Evolutionary conservation across 1,139 yeast species (phyloP), one percentile per base, ranked within the genome.

Genomic region (Pichia norvegensis): DNA sequence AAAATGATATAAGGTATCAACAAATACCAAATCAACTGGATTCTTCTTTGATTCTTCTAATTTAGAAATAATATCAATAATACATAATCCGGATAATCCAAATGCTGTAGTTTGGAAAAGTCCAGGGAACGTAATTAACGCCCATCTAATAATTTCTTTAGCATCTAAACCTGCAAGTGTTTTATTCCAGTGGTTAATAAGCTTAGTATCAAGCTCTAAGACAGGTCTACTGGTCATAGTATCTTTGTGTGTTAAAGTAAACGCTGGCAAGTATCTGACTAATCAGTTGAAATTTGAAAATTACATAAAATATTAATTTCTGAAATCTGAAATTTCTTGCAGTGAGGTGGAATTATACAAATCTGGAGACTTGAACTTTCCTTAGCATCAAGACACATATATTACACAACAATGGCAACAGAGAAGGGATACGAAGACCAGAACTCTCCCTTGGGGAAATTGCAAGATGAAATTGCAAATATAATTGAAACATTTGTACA

Each of bases 71-170:
- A 90, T 84, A 62, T 90, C 97, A 33, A 86, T 70, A 14, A 92
- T 88, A 22, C 84, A 95, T 49, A 90, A 67, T 0, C 98, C 98
- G 1, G 96, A 85, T 38, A 92, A 72, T 0, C 98, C 98, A 66
- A 90, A 87, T 2, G 97, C 97, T 0, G 97, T 87, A 3, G 96
- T 88, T 64, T 92, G 98, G 61, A 65, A 88, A 31, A 92, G 69
- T 33, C 79, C 73, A 5, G 96, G 96, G 58, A 90, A 81, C 0
- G 95, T 86, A 25, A 75, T 65, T 25, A 84, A 68, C 1, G 96
- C 79, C 97, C 97, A 92, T 59, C 72, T 70, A 38, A 90, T 69
- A 50, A 90, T 78, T 48, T 87, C 87, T 54, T 78, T 76, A 0
- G 97, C 87, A 1, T 78, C 56, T 31, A 81, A 64, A 16, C 68